These are phyloP conservation scores for Fusarium sp. DNA, from an alignment of 2,329 filamentous ascomycete species.

Conservation along the genomic window DNA sequence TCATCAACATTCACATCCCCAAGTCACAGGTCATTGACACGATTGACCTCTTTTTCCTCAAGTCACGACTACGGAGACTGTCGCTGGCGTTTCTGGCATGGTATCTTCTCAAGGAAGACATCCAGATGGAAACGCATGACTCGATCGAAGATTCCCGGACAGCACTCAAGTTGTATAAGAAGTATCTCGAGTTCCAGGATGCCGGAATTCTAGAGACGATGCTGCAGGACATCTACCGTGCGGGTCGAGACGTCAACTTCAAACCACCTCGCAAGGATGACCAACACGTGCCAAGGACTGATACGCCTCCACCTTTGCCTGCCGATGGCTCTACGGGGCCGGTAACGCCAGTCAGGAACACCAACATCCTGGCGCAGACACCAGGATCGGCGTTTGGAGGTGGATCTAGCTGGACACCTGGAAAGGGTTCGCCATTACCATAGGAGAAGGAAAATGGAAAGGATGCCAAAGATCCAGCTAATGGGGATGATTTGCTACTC, in stretches of 20 bases:
- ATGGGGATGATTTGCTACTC: slow-evolving; percentile 5
- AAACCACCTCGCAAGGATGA: slow-evolving; percentile 63
- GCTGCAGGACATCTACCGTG: slow-evolving; percentile 84
- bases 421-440: slow-evolving; percentile 56
- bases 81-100: slow-evolving; percentile 92
- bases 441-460: slow-evolving; percentile 24
- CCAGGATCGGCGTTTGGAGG: slow-evolving; percentile 54
- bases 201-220: slow-evolving; percentile 85
- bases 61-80: slow-evolving; percentile 83
- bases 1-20: slow-evolving; percentile 97
- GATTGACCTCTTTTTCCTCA: slow-evolving; percentile 88
- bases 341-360: slow-evolving; percentile 60
- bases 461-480: not conserved
- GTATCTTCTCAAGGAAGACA: slow-evolving; percentile 90
- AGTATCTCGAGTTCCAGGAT: slow-evolving; percentile 89
- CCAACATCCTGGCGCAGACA: slow-evolving; percentile 48
- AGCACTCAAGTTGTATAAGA: slow-evolving; percentile 86
- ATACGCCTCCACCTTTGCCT: slow-evolving; percentile 65
- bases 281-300: slow-evolving; percentile 58
- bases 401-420: slow-evolving; percentile 58
- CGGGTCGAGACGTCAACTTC: slow-evolving; percentile 60
- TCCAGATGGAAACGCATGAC: slow-evolving; percentile 92
- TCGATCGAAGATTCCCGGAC: slow-evolving; percentile 95
- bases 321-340: slow-evolving; percentile 52
- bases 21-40: slow-evolving; percentile 93